phyloP scores from a whole-genome alignment of 352 stramenopile genomes.

The Pythium phragmitis region DNA sequence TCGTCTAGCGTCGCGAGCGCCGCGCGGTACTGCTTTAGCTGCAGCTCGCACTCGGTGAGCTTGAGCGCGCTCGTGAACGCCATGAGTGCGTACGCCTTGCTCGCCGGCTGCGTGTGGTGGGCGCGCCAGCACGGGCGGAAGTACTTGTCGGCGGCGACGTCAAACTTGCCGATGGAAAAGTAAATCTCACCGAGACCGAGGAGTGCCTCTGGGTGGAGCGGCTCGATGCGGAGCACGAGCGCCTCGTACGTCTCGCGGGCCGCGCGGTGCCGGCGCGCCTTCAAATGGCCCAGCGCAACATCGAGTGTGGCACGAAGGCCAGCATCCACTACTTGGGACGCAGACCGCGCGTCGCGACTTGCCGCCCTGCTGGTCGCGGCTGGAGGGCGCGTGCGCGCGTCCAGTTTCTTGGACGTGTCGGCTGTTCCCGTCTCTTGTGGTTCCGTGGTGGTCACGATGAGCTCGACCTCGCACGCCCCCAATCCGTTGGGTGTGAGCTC shows the following conservation, averaged over 20 bases:
- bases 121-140: constrained; percentile 48
- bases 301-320: constrained; percentile 34
- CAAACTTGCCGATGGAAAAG: constrained; percentile 37
- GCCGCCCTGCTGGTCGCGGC: background rate
- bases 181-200: constrained; percentile 57
- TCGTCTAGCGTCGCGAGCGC: constrained; percentile 43
- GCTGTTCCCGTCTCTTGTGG: background rate
- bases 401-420: background rate
- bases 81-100: constrained; percentile 33
- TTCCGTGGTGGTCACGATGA: constrained; percentile 16
- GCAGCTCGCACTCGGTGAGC: constrained; percentile 46
- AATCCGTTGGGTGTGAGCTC: background rate
- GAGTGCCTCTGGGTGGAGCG: constrained; percentile 43
- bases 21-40: constrained; percentile 26
- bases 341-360: background rate
- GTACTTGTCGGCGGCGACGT: constrained; percentile 37
- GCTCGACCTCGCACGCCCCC: constrained; percentile 22
- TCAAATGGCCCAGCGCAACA: constrained; percentile 41
- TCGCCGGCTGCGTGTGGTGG: constrained; percentile 24
- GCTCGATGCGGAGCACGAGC: constrained; percentile 41
- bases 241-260: constrained; percentile 48
- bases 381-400: background rate
- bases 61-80: constrained; percentile 44
- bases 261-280: constrained; percentile 44
- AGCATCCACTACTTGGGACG: constrained; percentile 9